phyloP scores from a whole-genome alignment of 2,329 filamentous ascomycete genomes.

The Hypoxylon sp. region DNA sequence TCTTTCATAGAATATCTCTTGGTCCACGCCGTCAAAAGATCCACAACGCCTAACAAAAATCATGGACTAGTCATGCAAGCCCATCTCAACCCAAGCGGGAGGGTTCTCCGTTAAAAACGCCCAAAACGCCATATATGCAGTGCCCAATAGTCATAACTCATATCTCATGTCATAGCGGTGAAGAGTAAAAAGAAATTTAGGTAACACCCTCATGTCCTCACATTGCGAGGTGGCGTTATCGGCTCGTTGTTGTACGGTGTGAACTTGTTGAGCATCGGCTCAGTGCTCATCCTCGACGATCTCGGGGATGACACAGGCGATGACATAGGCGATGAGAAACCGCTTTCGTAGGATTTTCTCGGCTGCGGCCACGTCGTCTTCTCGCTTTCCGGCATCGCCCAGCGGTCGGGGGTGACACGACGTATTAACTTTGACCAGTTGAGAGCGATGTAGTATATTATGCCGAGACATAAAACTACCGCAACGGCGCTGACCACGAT shows the following conservation, averaged over 20 bases:
- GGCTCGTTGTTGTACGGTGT: conserved; percentile 12
- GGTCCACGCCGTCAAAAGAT: too few relatives aligned
- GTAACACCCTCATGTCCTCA: conserved; percentile 13
- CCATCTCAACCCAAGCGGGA: conserved; percentile 3
- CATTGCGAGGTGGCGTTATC: conserved; percentile 36
- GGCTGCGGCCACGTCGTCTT: conserved; percentile 40
- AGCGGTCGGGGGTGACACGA: conserved; percentile 29
- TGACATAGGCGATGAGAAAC: conserved; percentile 28
- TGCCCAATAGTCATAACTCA: conserved; percentile 31
- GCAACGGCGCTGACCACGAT: conserved; percentile 38
- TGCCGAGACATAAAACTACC: conserved; percentile 17
- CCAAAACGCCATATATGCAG: conserved; percentile 30
- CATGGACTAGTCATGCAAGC: conserved; percentile 21
- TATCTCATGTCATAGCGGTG: conserved; percentile 27
- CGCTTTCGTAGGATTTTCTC: conserved; percentile 34
- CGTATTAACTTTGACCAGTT: conserved; percentile 41
- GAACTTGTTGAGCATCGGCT: conserved; percentile 29
- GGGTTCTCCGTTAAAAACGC: neutral
- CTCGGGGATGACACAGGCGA: conserved; percentile 35
- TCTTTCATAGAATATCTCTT: too few relatives aligned
- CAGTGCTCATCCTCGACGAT: conserved; percentile 37
- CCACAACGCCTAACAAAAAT: conserved; percentile 21
- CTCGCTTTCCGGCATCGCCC: conserved; percentile 35
- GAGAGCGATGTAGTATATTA: conserved; percentile 40
- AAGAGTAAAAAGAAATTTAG: neutral